Base-by-base conservation (phyloP, 495 filamentous ascomycete genomes). In the Rhypophila decipiens region DNA sequence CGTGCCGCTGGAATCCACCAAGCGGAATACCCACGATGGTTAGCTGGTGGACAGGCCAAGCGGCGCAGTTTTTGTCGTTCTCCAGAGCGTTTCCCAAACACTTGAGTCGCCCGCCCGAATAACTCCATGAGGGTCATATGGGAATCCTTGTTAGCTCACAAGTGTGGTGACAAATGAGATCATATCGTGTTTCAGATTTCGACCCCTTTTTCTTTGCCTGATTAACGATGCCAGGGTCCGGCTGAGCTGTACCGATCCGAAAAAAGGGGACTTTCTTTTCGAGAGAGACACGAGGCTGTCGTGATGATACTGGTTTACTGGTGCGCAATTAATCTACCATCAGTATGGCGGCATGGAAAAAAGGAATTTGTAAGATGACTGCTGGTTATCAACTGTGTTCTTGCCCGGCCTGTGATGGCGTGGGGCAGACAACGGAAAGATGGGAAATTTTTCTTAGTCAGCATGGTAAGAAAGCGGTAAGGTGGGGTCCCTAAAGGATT, bases 101-200 rank as follows among this genome's bases (percentile, higher is more conserved):
- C 13, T 13, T 31, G 13, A 17, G 36, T 19, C 9, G 36, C n/a
- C 36, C 5, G 18, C 9, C n/a, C 11, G 5, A 39, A 39, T 5
- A 15, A 31, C 27, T 7, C 27, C 7, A 13, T 13, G 27, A 31
- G 27, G 13, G 7, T 7, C 27, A 31, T n/a, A 31, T 31, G 7
- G 7, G 7, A 31, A 31, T 31, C 27, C 27, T 31, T 31, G 27
- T 13, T n/a, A n/a, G n/a, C n/a, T n/a, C n/a, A n/a, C n/a, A n/a
- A n/a, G n/a, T n/a, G n/a, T n/a, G n/a, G n/a, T n/a, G n/a, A n/a
- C 36, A 39, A 39, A 39, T 39, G 36, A 39, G 36, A 39, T 39
- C 36, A 39, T 39, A 15, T 17, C 18, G 5, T 39, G 36, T 39
- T 39, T 39, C 36, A 39, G 5, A 39, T 39, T 39, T 39, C 12